Base-by-base conservation (phyloP, 192 early-diverging fungal species). In the Linderina pennispora region DNA sequence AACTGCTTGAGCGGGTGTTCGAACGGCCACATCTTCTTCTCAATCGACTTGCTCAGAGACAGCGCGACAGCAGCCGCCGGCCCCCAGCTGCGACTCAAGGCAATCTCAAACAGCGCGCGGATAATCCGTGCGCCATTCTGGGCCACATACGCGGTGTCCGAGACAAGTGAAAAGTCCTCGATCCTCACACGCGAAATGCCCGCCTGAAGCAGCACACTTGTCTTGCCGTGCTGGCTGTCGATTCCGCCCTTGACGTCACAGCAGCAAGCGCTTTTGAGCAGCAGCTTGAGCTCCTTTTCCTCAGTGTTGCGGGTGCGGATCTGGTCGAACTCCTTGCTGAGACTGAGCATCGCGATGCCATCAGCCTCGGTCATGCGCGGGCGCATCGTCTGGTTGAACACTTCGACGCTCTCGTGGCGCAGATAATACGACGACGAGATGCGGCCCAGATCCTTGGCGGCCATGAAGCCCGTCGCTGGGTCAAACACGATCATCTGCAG, bases 401-500 rank as follows among this genome's bases (percentile, higher is more conserved):
- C 79, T 59, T 90, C 94, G 38, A 99, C 83, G 54, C 83, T 93
- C 32, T 78, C 79, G 47, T 89, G 82, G 8, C 78, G 81, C 51
- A 99, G 84, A 68, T 99, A 99, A 67, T 85, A 99, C 38, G 87
- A 77, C 43, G 90, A 92, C 8, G 92, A 83, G 20, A 91, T 97
- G 39, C 97, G 81, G 6, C 97, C 93, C 22, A 97, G 67, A 54
- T 96, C 94, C 61, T 91, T 97, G 21, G 89, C 67, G 2, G 81
- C 86, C 45, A 99, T 61, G 49, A 84, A 90, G 0, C 91, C 89
- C 1, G 85, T 90, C 6, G 76, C 65, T 43, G 82, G 77, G 52
- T 94, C 86, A 63, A 80, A 97, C 32, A 85, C 80, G 48, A 99
- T 91, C 94, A 99, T 98, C 56, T 98, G 90, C 44, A 88, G 79